Evolutionary conservation across 78 protist genomes (phyloP).

Genomic region (Dictyostelium firmibasis): DNA sequence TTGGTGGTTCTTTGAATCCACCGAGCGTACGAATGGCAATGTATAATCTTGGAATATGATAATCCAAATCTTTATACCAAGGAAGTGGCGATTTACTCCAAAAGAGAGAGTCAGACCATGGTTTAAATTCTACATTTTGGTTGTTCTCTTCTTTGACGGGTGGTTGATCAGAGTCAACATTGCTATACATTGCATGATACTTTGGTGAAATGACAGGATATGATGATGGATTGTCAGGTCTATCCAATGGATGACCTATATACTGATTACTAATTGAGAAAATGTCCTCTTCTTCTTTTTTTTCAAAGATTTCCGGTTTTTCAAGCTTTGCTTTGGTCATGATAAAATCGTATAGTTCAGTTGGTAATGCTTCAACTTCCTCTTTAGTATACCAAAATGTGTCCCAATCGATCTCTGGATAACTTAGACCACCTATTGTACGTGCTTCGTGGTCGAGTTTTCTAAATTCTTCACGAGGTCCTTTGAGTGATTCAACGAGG

Average conservation of each 20-base stretch:
- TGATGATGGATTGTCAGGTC: neutral
- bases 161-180: neutral
- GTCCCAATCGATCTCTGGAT: slow-evolving; percentile 5
- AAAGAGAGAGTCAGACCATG: neutral
- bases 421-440: neutral
- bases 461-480: neutral
- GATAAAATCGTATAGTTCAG: neutral
- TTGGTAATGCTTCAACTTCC: neutral
- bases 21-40: neutral
- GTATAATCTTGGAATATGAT: neutral
- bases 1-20: neutral
- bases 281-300: neutral
- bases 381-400: neutral
- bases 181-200: neutral
- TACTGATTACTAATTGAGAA: neutral
- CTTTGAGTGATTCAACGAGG: neutral
- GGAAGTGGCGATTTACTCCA: neutral
- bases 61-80: neutral
- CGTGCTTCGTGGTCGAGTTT: neutral
- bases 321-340: neutral
- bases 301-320: neutral
- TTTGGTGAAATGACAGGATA: neutral
- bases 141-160: no score
- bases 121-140: neutral
- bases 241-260: neutral